Evolutionary conservation across 257 asterid species (phyloP), one percentile per base, ranked within the genome.

Genomic region (Gentiana straminea): DNA sequence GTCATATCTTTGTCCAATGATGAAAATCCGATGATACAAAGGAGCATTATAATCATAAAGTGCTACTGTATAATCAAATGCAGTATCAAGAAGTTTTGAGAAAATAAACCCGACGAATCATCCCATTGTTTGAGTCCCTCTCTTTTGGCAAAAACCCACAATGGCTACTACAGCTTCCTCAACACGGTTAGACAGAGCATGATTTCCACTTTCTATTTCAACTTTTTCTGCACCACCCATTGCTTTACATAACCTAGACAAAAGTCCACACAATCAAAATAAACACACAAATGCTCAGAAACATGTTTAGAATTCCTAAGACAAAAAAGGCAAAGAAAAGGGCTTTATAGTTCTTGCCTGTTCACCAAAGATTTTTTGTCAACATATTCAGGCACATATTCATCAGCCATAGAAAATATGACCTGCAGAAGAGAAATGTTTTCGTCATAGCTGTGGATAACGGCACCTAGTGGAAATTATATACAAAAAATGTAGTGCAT

Each of bases 381-480:
- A 38, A 91, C 97, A 12, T 91, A 87, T 52, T 81, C 94, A 0
- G 97, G 98, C 38, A 91, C 82, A 43, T 79, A 76, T 62, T 91
- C 97, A 8, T 91, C 98, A 3, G 67, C 89, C 98, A 91, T 84
- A 68, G 98, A 91, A 63, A 91, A 91, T 67, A 87, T 87, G 62
- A 91, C 80, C 98, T 87, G 64, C 68, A 63, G n/a, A 58, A 51
- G 4, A 33, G 4, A 13, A 37, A 15, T 47, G 57, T 59, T 33
- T 35, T 5, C 46, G 2, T 41, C 46, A 2, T 41, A 41, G 10
- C 46, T 5, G 46, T 41, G 7, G 46, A 7, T 3, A 41, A 41
- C 1, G 36, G 5, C 37, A 1, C 7, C 11, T 3, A 34, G 33
- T 9, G 36, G 33, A 35, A n/a, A 35, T 10, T 32, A 52, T 52